These are phyloP conservation scores for Alternaria gansuensis DNA, from an alignment of 2,329 filamentous ascomycete species.

Conservation along the genomic window DNA sequence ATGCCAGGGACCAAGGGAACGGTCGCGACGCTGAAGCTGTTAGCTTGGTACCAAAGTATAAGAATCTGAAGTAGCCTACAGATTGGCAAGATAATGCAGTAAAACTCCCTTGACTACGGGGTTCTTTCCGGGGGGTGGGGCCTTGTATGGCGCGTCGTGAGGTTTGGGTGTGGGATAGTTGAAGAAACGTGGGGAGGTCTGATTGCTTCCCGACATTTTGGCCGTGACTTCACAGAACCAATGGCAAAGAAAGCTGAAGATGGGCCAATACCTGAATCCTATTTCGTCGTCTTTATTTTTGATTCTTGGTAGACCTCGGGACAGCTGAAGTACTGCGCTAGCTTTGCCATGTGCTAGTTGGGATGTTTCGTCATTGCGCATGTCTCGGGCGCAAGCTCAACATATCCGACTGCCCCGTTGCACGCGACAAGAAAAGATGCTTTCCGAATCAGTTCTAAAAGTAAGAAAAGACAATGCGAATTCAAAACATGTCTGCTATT, in stretches of 20 bases:
- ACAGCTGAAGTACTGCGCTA: slow-evolving; percentile 4
- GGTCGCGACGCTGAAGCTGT: slow-evolving; percentile 64
- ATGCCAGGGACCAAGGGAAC: slow-evolving; percentile 68
- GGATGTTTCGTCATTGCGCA: slow-evolving; percentile 1
- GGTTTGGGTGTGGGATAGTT: slow-evolving; percentile 50
- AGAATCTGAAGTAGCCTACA: slow-evolving; percentile 59
- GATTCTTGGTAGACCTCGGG: slow-evolving; percentile 5
- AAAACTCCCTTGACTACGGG: slow-evolving; percentile 73
- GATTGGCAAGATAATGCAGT: slow-evolving; percentile 67
- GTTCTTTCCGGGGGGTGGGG: slow-evolving; percentile 62
- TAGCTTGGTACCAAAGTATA: slow-evolving; percentile 14
- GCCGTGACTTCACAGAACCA: slow-evolving; percentile 10
- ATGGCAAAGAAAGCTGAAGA: background rate
- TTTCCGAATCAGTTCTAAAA: background rate
- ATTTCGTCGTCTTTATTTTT: background rate
- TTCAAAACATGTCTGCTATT: slow-evolving; percentile 2
- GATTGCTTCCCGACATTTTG: slow-evolving; percentile 36
- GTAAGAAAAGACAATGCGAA: background rate
- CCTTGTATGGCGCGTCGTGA: slow-evolving; percentile 46
- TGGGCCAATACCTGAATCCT: background rate
- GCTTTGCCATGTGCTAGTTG: slow-evolving; percentile 13
- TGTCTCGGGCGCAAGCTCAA: background rate
- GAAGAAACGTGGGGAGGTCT: slow-evolving; percentile 37
- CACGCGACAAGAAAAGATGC: background rate
- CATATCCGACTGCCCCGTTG: background rate